A percentile compares a stretch with the other conserved stretches of the same genome.
Conservation (phyloP, 2,329 filamentous ascomycete species). For the Fusarium metavorans region DNA sequence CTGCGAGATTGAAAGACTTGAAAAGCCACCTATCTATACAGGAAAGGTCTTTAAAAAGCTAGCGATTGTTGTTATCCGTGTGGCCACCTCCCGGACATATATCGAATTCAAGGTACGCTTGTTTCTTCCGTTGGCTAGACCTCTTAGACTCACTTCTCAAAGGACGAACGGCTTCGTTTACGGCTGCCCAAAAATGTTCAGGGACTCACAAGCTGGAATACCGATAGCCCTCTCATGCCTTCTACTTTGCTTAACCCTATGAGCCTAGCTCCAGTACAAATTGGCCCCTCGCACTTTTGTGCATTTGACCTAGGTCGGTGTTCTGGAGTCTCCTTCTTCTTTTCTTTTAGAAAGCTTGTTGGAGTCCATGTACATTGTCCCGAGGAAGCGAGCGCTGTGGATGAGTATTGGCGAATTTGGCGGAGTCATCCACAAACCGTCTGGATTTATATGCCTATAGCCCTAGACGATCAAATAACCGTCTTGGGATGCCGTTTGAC, state of each 20-base stretch:
- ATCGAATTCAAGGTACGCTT: background rate
- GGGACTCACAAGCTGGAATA: background rate
- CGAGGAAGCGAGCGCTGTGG: background rate
- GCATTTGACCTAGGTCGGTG: background rate
- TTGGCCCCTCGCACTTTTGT: background rate
- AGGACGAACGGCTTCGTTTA: background rate
- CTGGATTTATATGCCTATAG: background rate
- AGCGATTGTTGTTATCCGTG: background rate
- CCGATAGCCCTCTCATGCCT: background rate
- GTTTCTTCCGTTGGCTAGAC: background rate
- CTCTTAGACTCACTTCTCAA: background rate
- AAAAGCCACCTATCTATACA: background rate
- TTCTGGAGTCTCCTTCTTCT: background rate
- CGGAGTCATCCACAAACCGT: background rate
- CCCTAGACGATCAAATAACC: background rate
- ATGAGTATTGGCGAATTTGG: background rate
- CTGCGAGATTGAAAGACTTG: background rate
- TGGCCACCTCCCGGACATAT: background rate
- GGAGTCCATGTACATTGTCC: background rate
- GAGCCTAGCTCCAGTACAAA: background rate
- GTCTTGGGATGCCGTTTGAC: background rate
- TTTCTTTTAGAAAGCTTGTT: background rate
- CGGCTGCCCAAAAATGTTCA: background rate
- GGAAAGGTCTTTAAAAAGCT: background rate
- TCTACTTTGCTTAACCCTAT: background rate